phyloP scores from a whole-genome alignment of 2,329 filamentous ascomycete genomes.

The Hortaea werneckii region DNA sequence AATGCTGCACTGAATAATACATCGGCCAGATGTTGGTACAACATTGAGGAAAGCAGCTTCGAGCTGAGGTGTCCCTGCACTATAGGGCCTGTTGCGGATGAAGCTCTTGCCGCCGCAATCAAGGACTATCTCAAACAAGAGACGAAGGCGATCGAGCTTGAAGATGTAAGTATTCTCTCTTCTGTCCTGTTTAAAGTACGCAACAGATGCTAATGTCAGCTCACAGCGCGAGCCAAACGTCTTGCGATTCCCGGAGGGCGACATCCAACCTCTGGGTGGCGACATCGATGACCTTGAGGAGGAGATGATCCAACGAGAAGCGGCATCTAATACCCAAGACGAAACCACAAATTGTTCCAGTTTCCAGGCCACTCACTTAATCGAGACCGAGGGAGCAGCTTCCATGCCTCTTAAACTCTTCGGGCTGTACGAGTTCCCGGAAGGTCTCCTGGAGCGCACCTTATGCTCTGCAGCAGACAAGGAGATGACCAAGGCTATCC shows the following conservation, averaged over 20 bases:
- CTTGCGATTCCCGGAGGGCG: constrained; percentile 14
- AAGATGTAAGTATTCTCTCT: constrained; percentile 7
- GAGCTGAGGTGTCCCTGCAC: constrained; percentile 9
- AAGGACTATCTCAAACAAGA: constrained; percentile 11
- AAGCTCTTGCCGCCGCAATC: constrained; percentile 8
- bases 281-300: constrained; percentile 5
- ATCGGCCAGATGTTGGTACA: constrained; percentile 13
- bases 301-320: not conserved
- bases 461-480: constrained; percentile 3
- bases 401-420: constrained; percentile 2
- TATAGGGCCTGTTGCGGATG: constrained; percentile 11
- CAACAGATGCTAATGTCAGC: too few species aligned
- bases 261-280: constrained; percentile 11
- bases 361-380: constrained; percentile 3
- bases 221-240: constrained; percentile 10
- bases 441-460: constrained; percentile 11
- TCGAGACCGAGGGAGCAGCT: constrained; percentile 1
- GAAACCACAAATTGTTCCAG: too few species aligned
- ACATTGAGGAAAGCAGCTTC: constrained; percentile 9
- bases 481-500: constrained; percentile 4
- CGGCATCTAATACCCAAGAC: not conserved
- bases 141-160: constrained; percentile 7
- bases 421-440: constrained; percentile 4
- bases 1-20: constrained; percentile 10
- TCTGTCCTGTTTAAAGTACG: not conserved